Evolutionary conservation across 75 land plant species (phyloP), one percentile per base, ranked within the genome.

Genomic region (Sequoiadendron giganteum): DNA sequence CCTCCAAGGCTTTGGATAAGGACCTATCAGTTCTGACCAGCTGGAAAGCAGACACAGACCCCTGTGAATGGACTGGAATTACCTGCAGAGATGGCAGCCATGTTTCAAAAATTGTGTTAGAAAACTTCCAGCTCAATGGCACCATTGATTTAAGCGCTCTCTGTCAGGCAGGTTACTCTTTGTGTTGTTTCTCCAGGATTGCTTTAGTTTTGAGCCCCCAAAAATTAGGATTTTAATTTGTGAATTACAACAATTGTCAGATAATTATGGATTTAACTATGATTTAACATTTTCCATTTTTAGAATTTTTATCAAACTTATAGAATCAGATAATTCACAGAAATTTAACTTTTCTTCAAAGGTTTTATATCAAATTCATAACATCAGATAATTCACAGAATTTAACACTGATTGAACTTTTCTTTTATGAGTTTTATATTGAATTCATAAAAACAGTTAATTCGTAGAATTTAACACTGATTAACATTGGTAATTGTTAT

Each of bases 41-140:
- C 13, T 75, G 77, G 77, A 75, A 34, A 3, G 3, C 14, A 47
- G 30, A 30, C 73, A 43, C 87, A 18, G 25, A 45, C 73, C 93
- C 89, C 73, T 91, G 91, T 87, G 52, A 28, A 16, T 93, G 88
- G 95, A 39, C 8, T 34, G 96, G 96, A 40, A 86, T 93, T 89
- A 80, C 86, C 21, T 92, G 92, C 89, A 38, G 30, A 47, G 28
- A 18, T 6, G 89, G 89, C 28, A 70, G 56, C 76, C 61, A n/a
- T 55, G 86, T 93, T 78, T 84, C 89, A 28, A 88, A 88, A 56
- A 61, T 93, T n/a, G 89, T 48, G 70, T 83, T 93, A 19, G 15
- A 47, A 32, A 40, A 43, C 52, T 4, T 90, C 43, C 85, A 49
- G 38, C 89, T 93, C 83, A 76, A 89, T 9, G 94, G 94, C 5